Evolutionary conservation across 441 rosid genomes (phyloP).

Genomic region (Eruca vesicaria): DNA sequence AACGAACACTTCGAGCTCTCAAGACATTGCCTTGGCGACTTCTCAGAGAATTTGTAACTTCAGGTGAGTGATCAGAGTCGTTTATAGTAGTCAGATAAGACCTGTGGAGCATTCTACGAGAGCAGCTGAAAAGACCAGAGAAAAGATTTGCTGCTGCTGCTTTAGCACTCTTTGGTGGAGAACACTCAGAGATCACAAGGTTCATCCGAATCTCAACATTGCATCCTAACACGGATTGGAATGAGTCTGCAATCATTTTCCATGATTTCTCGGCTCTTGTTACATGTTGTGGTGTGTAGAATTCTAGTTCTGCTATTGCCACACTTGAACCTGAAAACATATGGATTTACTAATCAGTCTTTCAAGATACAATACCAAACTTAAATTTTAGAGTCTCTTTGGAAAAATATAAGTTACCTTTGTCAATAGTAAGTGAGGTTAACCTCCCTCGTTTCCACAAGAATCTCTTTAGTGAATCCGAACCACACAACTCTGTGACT

Average conservation of each 20-base stretch:
- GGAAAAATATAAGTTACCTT: conserved; percentile 42
- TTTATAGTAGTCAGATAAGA: conserved; percentile 40
- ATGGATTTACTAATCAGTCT: background rate
- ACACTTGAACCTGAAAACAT: conserved; percentile 44
- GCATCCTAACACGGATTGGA: conserved; percentile 72
- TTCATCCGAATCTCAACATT: conserved; percentile 84
- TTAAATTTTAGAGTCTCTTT: background rate
- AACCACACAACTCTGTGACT: conserved; percentile 62
- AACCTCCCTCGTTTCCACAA: conserved; percentile 73
- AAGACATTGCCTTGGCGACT: conserved; percentile 73
- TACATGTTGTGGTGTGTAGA: conserved; percentile 55
- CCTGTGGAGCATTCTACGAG: conserved; percentile 59
- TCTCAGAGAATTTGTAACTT: conserved; percentile 56
- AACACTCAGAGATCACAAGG: conserved; percentile 46
- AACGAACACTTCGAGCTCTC: conserved; percentile 47
- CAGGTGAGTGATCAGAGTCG: conserved; percentile 43
- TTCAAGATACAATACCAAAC: background rate
- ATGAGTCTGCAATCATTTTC: conserved; percentile 83
- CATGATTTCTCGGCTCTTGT: conserved; percentile 90
- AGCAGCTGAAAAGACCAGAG: conserved; percentile 72
- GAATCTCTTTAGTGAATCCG: conserved; percentile 71
- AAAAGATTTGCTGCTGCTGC: conserved; percentile 56
- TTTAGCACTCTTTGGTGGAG: conserved; percentile 46
- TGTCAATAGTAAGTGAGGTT: conserved; percentile 62
- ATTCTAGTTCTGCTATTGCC: conserved; percentile 79